Percentiles rank a stretch among this genome's conserved stretches.
Evolutionary conservation across 768 basidiomycete genomes (phyloP).

Genomic region (Psilocybe cubensis): DNA sequence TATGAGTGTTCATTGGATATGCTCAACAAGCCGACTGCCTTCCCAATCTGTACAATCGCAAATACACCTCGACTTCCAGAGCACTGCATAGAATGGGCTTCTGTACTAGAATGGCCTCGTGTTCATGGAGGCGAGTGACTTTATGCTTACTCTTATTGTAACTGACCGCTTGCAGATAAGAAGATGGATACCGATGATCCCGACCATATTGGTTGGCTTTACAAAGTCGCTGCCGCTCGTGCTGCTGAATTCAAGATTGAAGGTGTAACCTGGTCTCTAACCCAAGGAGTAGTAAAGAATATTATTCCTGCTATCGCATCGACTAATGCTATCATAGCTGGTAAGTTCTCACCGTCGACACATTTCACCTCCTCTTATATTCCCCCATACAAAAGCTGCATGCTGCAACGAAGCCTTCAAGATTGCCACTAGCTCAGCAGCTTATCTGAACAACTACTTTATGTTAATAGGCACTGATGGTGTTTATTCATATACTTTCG

Average conservation of each 20-base stretch:
- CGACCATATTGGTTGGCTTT: conserved; percentile 95
- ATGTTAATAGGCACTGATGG: conserved; percentile 98
- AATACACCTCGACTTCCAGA: conserved; percentile 98
- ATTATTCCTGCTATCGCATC: conserved; percentile 99
- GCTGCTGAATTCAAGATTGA: conserved; percentile 97
- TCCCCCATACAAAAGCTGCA: conserved; percentile 53
- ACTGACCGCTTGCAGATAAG: conserved; percentile 61
- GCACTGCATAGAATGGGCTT: conserved; percentile 99
- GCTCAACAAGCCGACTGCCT: conserved; percentile 96
- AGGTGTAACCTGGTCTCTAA: conserved; percentile 96
- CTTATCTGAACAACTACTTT: conserved; percentile 96
- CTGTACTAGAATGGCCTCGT: conserved; percentile 97
- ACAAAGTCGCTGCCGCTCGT: conserved; percentile 74
- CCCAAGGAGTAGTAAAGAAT: conserved; percentile 99
- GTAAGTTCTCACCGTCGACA: conserved; percentile 36
- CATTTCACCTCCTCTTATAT: not conserved
- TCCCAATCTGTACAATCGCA: conserved; percentile 98
- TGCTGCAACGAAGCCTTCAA: conserved; percentile 99
- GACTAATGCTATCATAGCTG: conserved; percentile 97
- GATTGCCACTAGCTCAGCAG: conserved; percentile 93
- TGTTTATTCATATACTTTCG: conserved; percentile 96
- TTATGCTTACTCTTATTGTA: not conserved
- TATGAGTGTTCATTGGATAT: conserved; percentile 99
- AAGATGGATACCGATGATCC: conserved; percentile 98
- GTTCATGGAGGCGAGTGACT: conserved; percentile 73